Base-by-base conservation (phyloP, 2,329 filamentous ascomycete genomes). In the Aureobasidium namibiae region DNA sequence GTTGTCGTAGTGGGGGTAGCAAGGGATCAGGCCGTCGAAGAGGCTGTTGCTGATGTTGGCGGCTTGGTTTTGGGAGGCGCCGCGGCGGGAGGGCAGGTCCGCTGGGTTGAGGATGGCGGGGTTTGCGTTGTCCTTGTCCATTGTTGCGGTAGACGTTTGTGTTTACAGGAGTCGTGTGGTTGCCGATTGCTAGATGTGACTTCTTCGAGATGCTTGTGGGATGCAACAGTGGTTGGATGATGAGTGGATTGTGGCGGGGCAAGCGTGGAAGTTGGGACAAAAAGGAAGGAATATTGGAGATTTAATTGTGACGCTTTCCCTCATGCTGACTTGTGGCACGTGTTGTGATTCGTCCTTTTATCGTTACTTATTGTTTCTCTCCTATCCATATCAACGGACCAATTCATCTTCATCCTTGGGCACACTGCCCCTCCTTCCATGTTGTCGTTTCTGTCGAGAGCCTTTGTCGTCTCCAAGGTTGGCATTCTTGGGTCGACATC, bases 21-120 rank as follows among this genome's bases (percentile, higher is more conserved):
- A 70, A 38, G 80, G 77, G 58, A 80, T 69, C 21, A 82, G 73
- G 61, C 74, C 73, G 62, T 80, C 76, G 69, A 86, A 85, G 44
- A 85, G 72, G 63, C 77, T 80, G 46, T 39, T 46, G 56, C 49
- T 9, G 26, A 4, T 29, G 26, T 9, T 29, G 26, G 75, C 61
- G 75, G 64, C 49, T 67, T 65, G 77, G 66, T 16, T 44, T 7
- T 82, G 76, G 64, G 68, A 69, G 63, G 70, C 70, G 62, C 80
- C 78, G 65, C 83, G 81, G 64, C 92, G 86, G 31, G 90, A 94
- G 45, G 94, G 92, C 53, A 99, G 84, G 75, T 97, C 90, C 44
- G 90, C 89, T 56, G 85, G 82, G 74, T 87, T 95, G 68, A 97
- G 78, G 70, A 99, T 92, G 64, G 90, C 95, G 58, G 94, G 94